phyloP scores from a whole-genome alignment of 352 stramenopile species.

The Phytophthora hybrid region DNA sequence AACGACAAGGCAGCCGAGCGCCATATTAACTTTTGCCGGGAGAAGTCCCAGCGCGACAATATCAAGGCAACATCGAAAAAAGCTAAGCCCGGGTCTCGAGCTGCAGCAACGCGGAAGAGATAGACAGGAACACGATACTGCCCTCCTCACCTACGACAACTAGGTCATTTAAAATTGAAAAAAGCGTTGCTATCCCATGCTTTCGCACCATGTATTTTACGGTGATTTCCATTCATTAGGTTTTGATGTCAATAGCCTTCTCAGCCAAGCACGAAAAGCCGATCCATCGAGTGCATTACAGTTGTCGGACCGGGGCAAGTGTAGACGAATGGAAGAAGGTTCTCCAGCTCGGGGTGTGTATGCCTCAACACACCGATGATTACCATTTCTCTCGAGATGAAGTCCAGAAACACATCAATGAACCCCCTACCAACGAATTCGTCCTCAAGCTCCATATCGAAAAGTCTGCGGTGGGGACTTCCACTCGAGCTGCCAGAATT shows the following conservation, averaged over 20 bases:
- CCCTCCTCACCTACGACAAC: not conserved
- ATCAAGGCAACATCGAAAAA: slow-evolving; percentile 57
- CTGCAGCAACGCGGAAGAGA: slow-evolving; percentile 51
- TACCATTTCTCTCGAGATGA: slow-evolving; percentile 52
- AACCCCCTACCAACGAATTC: slow-evolving; percentile 53
- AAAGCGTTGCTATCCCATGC: not conserved
- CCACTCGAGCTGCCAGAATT: not conserved
- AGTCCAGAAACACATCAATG: slow-evolving; percentile 54
- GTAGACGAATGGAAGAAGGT: slow-evolving; percentile 71
- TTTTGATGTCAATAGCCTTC: too few relatives aligned
- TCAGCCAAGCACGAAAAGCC: slow-evolving; percentile 62
- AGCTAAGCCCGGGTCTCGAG: slow-evolving; percentile 46
- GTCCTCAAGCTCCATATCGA: slow-evolving; percentile 49
- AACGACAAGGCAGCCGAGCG: slow-evolving; percentile 93
- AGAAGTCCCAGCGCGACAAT: slow-evolving; percentile 75
- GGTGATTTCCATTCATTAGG: not conserved
- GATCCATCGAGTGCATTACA: slow-evolving; percentile 59
- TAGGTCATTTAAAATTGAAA: not conserved
- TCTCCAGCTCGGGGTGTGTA: slow-evolving; percentile 53
- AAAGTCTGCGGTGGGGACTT: slow-evolving; percentile 31
- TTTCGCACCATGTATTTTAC: not conserved
- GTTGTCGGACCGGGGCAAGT: slow-evolving; percentile 61
- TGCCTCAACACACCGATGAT: slow-evolving; percentile 59
- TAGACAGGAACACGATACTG: slow-evolving; percentile 23
- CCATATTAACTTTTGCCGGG: slow-evolving; percentile 93